These are phyloP conservation scores for Pythium monospermum DNA, from an alignment of 352 stramenopile genomes.

Conservation along the genomic window DNA sequence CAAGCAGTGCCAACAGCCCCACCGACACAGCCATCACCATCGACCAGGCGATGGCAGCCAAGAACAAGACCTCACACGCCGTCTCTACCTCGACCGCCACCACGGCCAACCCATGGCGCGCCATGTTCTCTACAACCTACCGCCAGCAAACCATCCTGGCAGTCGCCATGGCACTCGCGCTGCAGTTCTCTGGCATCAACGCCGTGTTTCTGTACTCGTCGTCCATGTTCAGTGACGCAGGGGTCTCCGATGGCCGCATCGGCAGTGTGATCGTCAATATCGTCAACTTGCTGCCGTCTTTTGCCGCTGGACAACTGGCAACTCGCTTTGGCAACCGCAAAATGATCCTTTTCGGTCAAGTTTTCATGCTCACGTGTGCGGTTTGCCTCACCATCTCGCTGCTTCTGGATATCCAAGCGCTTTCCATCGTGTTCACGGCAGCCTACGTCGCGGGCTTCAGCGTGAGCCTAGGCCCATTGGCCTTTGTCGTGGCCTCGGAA, in stretches of 20 bases:
- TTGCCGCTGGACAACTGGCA: slow-evolving; percentile 33
- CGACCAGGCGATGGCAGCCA: background rate
- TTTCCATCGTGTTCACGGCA: slow-evolving; percentile 47
- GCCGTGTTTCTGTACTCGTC: slow-evolving; percentile 74
- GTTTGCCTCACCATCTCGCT: slow-evolving; percentile 43
- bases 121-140: slow-evolving; percentile 20
- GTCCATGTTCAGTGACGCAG: slow-evolving; percentile 48
- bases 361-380: slow-evolving; percentile 41
- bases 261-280: slow-evolving; percentile 51
- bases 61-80: background rate
- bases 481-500: slow-evolving; percentile 43
- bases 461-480: slow-evolving; percentile 46
- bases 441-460: slow-evolving; percentile 42
- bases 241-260: slow-evolving; percentile 46
- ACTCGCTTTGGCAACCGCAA: slow-evolving; percentile 41
- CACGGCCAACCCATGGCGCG: slow-evolving; percentile 9
- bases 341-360: slow-evolving; percentile 39
- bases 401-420: slow-evolving; percentile 14
- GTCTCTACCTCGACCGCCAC: background rate
- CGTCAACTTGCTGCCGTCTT: slow-evolving; percentile 48
- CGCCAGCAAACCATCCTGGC: slow-evolving; percentile 39
- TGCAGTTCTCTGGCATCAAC: slow-evolving; percentile 65
- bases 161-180: slow-evolving; percentile 31
- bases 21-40: background rate
- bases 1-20: slow-evolving; percentile 7